Base-by-base conservation (phyloP, 2,329 filamentous ascomycete species). In the Cytospora paraplurivora region DNA sequence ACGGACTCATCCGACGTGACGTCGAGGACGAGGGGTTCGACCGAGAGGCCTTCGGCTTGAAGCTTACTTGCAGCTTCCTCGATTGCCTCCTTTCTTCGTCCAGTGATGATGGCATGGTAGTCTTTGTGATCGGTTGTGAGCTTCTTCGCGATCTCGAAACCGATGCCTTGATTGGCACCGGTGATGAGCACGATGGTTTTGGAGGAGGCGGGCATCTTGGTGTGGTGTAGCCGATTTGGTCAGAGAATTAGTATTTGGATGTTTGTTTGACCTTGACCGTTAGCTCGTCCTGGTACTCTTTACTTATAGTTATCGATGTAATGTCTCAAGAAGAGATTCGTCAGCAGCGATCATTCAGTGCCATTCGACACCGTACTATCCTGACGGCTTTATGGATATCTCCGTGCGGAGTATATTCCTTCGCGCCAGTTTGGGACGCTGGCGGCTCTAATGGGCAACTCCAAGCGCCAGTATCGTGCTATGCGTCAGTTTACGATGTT, bases 111-210 rank as follows among this genome's bases (percentile, higher is more conserved):
- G 59, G 80, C 68, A 63, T 77, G 73, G 67, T 79, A 79, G 60
- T 73, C 70, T 15, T 69, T 67, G 53, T 73, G 69, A 15, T 75
- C 74, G 21, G 72, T 69, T 10, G 74, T 71, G 21, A 81, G 70
- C 41, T 77, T 75, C 62, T 76, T 76, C 21, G 75, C 73, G 7
- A 73, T 75, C 61, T 77, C 76, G 65, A 76, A 77, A 56, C 79
- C 78, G 21, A 80, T 75, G 53, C 78, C 78, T 67, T 75, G 72
- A 67, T 79, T 81, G 41, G 73, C 77, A 7, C 77, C 77, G 7
- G 76, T 76, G 52, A 79, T 69, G 52, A 79, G 73, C 54, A 72
- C 66, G 35, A 67, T 62, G 12, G 57, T 65, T 41, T 61, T 61
- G 21, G 59, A 50, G 44, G 65, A 59, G 51, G 19, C 41, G 52